Base-by-base conservation (phyloP, 1,284 basidiomycete species). In the Ceratobasidium sp. region DNA sequence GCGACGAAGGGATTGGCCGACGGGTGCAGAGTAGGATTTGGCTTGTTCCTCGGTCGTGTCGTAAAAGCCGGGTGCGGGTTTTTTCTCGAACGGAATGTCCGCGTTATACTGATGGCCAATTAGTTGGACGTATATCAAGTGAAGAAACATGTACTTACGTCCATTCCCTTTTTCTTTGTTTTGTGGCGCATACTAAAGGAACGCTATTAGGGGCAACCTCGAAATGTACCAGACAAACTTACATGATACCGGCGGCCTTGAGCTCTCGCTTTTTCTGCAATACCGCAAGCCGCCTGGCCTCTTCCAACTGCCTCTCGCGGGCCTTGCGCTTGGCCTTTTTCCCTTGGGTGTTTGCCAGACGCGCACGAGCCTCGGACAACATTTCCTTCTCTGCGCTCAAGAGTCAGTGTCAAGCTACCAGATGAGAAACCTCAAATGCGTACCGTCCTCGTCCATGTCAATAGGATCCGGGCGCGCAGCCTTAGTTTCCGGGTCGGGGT, bases 271-370 rank as follows among this genome's bases (percentile, higher is more conserved):
- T 97, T 86, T 99, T 99, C 81, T 99, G 97, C 73, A 99, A 82
- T 65, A 97, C 94, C 14, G 97, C 97, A 55, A 99, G 83, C 28
- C 97, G 87, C 64, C 97, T 86, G 0, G 97, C 97, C 80, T 99
- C 97, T 79, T 99, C 97, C 60, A 99, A 83, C 79, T 97, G 95
- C 75, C 96, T 89, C 80, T 99, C 97, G 65, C 97, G 88, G 14
- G 96, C 97, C 83, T 99, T 99, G 76, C 97, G 90, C 82, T 99
- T 99, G 1, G 97, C 97, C 82, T 99, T 99, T 82, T 99, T 99
- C 34, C 97, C 97, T 81, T 99, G 97, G 0, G 97, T 99, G 80
- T 99, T 99, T 61, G 97, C 97, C 50, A 99, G 85, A 83, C 97
- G 91, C 9, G 97, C 97, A 77, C 97, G 91, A 60, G 97, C 97